Evolutionary conservation across 2,329 filamentous ascomycete species (phyloP).

Genomic region (Pseudogymnoascus sp.): DNA sequence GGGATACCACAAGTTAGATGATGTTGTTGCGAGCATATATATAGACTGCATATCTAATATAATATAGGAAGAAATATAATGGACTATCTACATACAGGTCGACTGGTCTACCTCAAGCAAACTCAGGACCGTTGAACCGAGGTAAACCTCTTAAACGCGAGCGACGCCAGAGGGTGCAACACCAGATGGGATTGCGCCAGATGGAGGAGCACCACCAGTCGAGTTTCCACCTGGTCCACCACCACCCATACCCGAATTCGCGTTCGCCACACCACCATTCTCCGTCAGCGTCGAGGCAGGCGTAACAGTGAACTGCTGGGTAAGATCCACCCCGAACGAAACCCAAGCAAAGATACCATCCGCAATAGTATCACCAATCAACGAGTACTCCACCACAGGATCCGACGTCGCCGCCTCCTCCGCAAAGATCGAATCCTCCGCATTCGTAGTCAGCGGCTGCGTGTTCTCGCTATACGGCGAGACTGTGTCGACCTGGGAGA

Average conservation of each 20-base stretch:
- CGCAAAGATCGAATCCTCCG: conserved; percentile 40
- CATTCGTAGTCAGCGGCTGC: conserved; percentile 40
- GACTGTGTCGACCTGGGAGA: conserved; percentile 41
- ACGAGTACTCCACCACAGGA: conserved; percentile 49
- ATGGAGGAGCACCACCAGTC: not conserved
- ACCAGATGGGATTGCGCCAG: not conserved
- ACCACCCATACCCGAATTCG: not conserved
- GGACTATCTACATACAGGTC: not conserved
- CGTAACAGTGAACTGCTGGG: not conserved
- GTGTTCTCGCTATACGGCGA: conserved; percentile 41
- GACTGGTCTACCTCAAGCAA: not conserved
- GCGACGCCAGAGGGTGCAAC: not conserved
- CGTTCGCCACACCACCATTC: not conserved
- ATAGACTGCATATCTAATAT: not conserved
- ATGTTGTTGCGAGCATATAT: not conserved
- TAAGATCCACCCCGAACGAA: conserved; percentile 37
- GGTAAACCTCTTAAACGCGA: not conserved
- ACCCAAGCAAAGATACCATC: conserved; percentile 52
- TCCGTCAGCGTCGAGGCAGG: not conserved
- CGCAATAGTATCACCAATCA: conserved; percentile 43
- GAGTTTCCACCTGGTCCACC: not conserved
- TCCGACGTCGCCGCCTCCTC: conserved; percentile 41
- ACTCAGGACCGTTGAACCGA: not conserved
- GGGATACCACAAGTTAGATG: not conserved
- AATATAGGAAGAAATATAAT: not conserved